These are phyloP conservation scores for Ascochyta pisi DNA, from an alignment of 2,329 filamentous ascomycete genomes.

Conservation along the genomic window DNA sequence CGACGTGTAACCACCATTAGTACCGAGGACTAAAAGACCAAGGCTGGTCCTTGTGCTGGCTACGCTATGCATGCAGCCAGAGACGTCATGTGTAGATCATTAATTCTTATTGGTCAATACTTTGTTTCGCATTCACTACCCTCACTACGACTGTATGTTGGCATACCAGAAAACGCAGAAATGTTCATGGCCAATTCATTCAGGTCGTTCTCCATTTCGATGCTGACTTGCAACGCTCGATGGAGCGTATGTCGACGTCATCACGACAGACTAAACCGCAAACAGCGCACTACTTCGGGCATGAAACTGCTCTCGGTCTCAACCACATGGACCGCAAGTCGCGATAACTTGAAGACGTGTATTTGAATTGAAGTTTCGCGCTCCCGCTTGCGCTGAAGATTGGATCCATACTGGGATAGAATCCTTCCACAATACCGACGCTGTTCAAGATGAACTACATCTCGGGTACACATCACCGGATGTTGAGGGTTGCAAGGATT, in stretches of 20 bases:
- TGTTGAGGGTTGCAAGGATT: background rate
- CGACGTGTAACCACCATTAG: background rate
- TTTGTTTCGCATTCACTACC: background rate
- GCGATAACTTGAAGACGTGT: conserved; percentile 10
- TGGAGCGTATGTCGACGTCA: conserved; percentile 20
- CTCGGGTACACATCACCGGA: conserved; percentile 31
- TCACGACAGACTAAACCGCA: conserved; percentile 11
- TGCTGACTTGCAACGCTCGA: conserved; percentile 13
- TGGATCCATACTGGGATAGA: background rate
- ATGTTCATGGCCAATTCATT: background rate
- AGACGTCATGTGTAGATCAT: conserved; percentile 10
- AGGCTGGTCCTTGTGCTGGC: conserved; percentile 16
- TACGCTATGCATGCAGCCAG: conserved; percentile 8
- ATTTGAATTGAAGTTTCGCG: background rate
- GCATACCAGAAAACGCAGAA: too few relatives aligned
- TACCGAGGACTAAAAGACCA: conserved; percentile 5
- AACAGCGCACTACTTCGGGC: conserved; percentile 17
- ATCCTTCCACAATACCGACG: background rate
- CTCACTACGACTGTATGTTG: background rate
- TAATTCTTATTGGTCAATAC: conserved; percentile 3
- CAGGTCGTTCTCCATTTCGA: background rate
- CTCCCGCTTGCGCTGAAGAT: background rate
- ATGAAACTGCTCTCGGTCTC: conserved; percentile 16
- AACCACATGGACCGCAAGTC: conserved; percentile 10
- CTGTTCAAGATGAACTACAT: conserved; percentile 40